A percentile compares a stretch with the other conserved stretches of the same genome.
Evolutionary conservation across 1,284 basidiomycete species (phyloP).

Genomic region (Rhodotorula sp.): DNA sequence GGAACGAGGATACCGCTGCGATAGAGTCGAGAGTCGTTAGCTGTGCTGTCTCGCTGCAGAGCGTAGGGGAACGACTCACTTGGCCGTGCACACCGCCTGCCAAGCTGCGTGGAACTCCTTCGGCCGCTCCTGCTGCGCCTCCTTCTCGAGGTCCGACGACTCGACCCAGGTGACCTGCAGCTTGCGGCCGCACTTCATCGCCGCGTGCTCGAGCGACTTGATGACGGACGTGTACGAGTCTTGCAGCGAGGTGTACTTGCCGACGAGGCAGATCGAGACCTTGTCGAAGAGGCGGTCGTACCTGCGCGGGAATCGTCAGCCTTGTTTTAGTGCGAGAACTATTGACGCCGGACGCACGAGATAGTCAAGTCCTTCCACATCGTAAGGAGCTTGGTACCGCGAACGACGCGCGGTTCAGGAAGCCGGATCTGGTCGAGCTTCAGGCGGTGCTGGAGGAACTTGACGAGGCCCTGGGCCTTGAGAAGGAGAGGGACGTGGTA

Average conservation of each 20-base stretch:
- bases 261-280: slow-evolving; percentile 88
- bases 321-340: too few relatives aligned
- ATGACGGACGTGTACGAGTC: slow-evolving; percentile 99
- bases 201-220: slow-evolving; percentile 95
- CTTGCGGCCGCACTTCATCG: slow-evolving; percentile 83
- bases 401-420: slow-evolving; percentile 57
- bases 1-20: slow-evolving; percentile 79
- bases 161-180: slow-evolving; percentile 89
- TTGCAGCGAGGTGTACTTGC: slow-evolving; percentile 95
- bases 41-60: too few relatives aligned
- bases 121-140: slow-evolving; percentile 72
- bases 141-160: slow-evolving; percentile 85
- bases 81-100: slow-evolving; percentile 84
- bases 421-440: slow-evolving; percentile 65
- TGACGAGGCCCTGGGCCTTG: slow-evolving; percentile 84
- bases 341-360: slow-evolving; percentile 49
- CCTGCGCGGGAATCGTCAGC: not conserved
- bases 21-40: not conserved
- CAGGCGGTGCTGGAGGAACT: slow-evolving; percentile 78
- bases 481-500: slow-evolving; percentile 96
- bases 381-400: slow-evolving; percentile 64
- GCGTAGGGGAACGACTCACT: slow-evolving; percentile 55
- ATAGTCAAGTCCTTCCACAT: slow-evolving; percentile 83
- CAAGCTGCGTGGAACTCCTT: slow-evolving; percentile 95
- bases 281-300: slow-evolving; percentile 90